These are phyloP conservation scores for Termitomyces sp. DNA, from an alignment of 768 basidiomycete species.

Conservation along the genomic window DNA sequence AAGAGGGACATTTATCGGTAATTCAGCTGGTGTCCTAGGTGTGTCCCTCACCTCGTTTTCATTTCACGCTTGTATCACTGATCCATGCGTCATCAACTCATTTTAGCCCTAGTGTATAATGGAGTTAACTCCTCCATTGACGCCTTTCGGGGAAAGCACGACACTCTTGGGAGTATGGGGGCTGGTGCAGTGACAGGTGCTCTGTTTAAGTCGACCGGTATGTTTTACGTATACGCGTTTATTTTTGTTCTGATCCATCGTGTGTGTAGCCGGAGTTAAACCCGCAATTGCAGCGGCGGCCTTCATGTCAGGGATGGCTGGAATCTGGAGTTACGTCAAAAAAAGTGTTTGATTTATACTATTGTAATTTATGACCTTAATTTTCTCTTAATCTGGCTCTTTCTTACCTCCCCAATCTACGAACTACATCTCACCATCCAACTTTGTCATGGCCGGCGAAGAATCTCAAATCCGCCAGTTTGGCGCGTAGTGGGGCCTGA, in stretches of 20 bases:
- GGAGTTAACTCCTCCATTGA: slow-evolving; percentile 94
- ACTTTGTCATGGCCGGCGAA: slow-evolving; percentile 28
- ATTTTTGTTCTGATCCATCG: slow-evolving; percentile 31
- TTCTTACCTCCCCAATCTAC: slow-evolving; percentile 39
- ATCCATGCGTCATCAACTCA: slow-evolving; percentile 31
- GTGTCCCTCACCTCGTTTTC: slow-evolving; percentile 39
- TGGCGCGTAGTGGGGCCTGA: slow-evolving; percentile 42
- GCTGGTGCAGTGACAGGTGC: slow-evolving; percentile 90
- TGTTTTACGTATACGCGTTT: slow-evolving; percentile 33
- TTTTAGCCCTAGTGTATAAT: slow-evolving; percentile 91
- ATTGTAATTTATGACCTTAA: slow-evolving; percentile 52
- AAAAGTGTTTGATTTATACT: slow-evolving; percentile 63
- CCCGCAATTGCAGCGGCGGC: slow-evolving; percentile 89
- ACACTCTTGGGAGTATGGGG: slow-evolving; percentile 85
- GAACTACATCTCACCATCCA: slow-evolving; percentile 33
- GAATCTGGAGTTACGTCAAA: slow-evolving; percentile 95
- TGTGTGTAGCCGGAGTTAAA: slow-evolving; percentile 78
- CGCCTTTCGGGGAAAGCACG: slow-evolving; percentile 84
- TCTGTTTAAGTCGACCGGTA: slow-evolving; percentile 93
- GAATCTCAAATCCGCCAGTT: slow-evolving; percentile 36
- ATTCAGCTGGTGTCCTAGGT: slow-evolving; percentile 98
- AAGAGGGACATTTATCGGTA: slow-evolving; percentile 96
- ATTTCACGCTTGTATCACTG: slow-evolving; percentile 21
- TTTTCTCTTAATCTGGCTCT: slow-evolving; percentile 41
- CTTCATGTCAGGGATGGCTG: slow-evolving; percentile 85